A percentile compares a stretch with the other conserved stretches of the same genome.
Conservation (phyloP, 2,329 filamentous ascomycete genomes). For the Aspergillus candidus region DNA sequence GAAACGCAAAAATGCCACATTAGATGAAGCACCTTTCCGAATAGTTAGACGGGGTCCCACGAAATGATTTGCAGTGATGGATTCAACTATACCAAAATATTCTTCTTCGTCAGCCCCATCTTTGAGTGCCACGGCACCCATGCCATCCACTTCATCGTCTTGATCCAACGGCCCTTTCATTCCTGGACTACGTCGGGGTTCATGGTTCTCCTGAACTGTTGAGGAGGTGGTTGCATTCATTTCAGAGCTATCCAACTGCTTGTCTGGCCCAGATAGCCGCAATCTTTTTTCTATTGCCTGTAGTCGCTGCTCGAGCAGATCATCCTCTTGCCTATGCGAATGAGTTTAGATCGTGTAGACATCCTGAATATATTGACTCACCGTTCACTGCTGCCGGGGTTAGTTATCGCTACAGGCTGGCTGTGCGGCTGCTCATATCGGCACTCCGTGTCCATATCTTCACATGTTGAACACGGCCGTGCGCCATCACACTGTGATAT, state of each 20-base stretch:
- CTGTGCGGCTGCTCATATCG: conserved; percentile 7
- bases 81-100: conserved; percentile 15
- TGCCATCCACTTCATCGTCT: conserved; percentile 9
- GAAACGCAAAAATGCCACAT: conserved; percentile 7
- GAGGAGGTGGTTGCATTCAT: too few species aligned
- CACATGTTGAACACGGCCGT: conserved; percentile 8
- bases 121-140: conserved; percentile 9
- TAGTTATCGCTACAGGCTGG: background rate
- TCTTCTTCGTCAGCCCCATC: conserved; percentile 18
- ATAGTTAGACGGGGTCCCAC: too few species aligned
- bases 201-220: background rate
- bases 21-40: conserved; percentile 4
- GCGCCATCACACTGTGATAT: conserved; percentile 7
- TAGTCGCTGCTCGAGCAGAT: background rate
- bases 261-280: background rate
- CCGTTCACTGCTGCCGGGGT: too few species aligned
- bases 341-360: too few species aligned
- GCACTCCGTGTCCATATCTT: conserved; percentile 10
- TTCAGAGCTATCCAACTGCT: too few species aligned
- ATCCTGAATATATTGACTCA: too few species aligned
- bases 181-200: background rate
- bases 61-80: too few species aligned
- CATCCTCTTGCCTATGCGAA: too few species aligned
- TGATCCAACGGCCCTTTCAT: background rate
- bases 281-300: conserved; percentile 3